Evolutionary conservation across 495 filamentous ascomycete species (phyloP), one percentile per base, ranked within the genome.

Genomic region (Xylaria telfairii): DNA sequence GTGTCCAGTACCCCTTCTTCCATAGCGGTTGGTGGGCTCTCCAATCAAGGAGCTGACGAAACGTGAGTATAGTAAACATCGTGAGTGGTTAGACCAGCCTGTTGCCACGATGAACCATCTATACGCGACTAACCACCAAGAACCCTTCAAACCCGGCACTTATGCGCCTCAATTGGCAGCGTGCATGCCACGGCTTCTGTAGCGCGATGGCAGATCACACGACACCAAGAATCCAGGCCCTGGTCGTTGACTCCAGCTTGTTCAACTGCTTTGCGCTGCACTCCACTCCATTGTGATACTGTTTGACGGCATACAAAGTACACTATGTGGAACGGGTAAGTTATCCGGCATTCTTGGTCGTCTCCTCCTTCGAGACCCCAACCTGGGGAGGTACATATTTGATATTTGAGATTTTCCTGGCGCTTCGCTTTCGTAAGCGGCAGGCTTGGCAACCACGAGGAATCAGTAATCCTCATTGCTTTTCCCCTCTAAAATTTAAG

Each of bases 371-470:
- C 9, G 15, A 34, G 44, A 34, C 62, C 42, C 44, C 54, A 62
- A 53, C 30, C 57, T 44, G 67, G 49, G 44, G 30, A 54, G 46
- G 57, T 57, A 69, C 41, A 51, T 62, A 1, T 46, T 39, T 42
- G 64, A 66, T 53, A 66, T 66, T 66, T 66, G 64, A 66, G 46
- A 66, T 66, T 54, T 28, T 54, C 41, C 47, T 53, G 64, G n/a
- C 47, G 32, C 64, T 54, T 41, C 47, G 34, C 60, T 28, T 46
- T 32, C 46, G 62, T 65, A 44, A 65, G 62, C 64, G 74, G 74
- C 74, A 59, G 59, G 46, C 76, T 78, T 78, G 76, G 76, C 76
- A 64, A 51, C 76, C 74, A 76, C 76, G 76, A 78, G 76, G 76
- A 69, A 72, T 59, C 41, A 13, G 19, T 59, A 12, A 30, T 44